Evolutionary conservation across 345 rosid genomes (phyloP).

Genomic region (Salix viminalis): DNA sequence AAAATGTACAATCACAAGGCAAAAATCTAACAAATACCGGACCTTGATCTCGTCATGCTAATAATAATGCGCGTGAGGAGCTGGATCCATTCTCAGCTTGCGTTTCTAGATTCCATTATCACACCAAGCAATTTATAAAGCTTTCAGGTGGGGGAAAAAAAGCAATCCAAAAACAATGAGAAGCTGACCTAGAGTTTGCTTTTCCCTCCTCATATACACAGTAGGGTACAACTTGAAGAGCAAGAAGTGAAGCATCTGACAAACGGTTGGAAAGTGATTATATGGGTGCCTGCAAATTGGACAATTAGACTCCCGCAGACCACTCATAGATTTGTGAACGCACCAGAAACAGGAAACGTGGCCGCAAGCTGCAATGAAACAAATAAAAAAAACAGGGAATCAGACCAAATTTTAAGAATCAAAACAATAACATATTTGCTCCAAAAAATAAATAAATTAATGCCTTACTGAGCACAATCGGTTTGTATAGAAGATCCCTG

Average conservation of each 20-base stretch:
- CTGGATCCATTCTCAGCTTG: too few relatives aligned
- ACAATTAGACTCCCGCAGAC: slow-evolving; percentile 38
- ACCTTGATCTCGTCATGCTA: too few relatives aligned
- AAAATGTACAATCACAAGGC: not conserved
- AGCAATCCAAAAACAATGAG: not conserved
- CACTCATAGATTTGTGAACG: slow-evolving; percentile 58
- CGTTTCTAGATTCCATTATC: too few relatives aligned
- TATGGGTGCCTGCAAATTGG: slow-evolving; percentile 70
- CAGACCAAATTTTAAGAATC: not conserved
- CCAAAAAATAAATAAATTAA: not conserved
- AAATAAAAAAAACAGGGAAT: not conserved
- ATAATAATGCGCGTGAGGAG: too few relatives aligned
- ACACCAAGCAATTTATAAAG: too few relatives aligned
- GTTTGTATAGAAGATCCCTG: slow-evolving; percentile 94
- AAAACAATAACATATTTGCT: not conserved
- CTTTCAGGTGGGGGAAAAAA: not conserved
- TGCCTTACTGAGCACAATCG: slow-evolving; percentile 73
- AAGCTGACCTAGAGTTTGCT: slow-evolving; percentile 48
- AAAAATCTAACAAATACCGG: not conserved
- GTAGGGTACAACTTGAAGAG: slow-evolving; percentile 60
- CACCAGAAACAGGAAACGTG: slow-evolving; percentile 96
- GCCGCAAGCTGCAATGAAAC: slow-evolving; percentile 58
- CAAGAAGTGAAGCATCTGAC: slow-evolving; percentile 58
- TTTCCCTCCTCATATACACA: slow-evolving; percentile 49
- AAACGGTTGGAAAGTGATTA: slow-evolving; percentile 62